Base-by-base conservation (phyloP, 108 stramenopile genomes). In the Cyclotella sp. region DNA sequence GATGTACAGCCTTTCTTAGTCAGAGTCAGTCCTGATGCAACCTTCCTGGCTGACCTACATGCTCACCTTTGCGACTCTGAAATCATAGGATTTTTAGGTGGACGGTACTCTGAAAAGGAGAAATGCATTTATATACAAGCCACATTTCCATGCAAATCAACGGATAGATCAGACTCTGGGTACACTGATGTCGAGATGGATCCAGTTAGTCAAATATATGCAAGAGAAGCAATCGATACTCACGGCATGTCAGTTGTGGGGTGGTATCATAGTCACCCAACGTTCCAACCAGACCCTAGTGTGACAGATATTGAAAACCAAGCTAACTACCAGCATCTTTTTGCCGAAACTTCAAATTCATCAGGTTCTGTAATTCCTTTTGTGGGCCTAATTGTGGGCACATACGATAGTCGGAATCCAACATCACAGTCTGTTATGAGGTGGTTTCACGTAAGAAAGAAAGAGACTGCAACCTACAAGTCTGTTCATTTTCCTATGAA, bases 141-240 rank as follows among this genome's bases (percentile, higher is more conserved):
- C 34, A 75, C 86, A 12, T 91, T 89, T 54, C 88, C 88, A 5
- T 87, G 88, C 70, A 70, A 66, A 22, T 63, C 86, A 27, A 85
- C 81, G 0, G 47, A 63, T 43, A 80, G 85, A 55, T 16, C 43
- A 24, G 81, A 89, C 54, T 68, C 81, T 49, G 88, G 88, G 7
- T 45, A 61, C 24, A 89, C 88, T 47, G 88, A 91, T 60, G 88
- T 89, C 10, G 90, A 91, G 54, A 89, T 91, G 88, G 88, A 89
- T 42, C 88, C 90, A 28, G 81, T 74, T n/a, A 64, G 70, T 11
- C 87, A 91, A 70, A 73, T 88, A 18, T 64, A 71, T 34, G 75
- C 81, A 13, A 72, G 85, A 28, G 86, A 86, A 28, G 79, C 70
- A 39, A 87, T 88, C 24, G 41, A 46, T 22, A 51, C 64, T 30